Evolutionary conservation across 2,329 filamentous ascomycete genomes (phyloP).

Genomic region (Diplodia seriata): DNA sequence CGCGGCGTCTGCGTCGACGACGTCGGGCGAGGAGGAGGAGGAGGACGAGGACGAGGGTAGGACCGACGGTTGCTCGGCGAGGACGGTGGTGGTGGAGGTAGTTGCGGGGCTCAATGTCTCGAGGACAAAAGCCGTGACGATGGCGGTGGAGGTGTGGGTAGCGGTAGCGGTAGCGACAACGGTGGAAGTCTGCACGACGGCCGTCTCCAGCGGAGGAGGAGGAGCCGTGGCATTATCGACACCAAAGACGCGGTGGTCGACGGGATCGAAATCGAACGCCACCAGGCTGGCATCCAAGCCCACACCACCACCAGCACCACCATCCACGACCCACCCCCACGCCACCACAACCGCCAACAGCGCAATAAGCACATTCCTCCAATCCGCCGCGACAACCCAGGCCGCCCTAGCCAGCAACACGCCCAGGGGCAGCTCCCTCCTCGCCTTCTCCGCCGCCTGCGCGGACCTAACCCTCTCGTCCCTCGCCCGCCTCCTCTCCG

Average conservation of each 20-base stretch:
- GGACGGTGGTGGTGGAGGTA: no score
- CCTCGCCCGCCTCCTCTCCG: conserved; percentile 2
- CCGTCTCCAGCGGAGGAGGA: no score
- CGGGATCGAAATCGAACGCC: background rate
- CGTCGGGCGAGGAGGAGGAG: no score
- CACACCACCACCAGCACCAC: background rate
- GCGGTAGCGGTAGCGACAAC: background rate
- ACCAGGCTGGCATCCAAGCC: no score
- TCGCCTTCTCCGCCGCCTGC: background rate
- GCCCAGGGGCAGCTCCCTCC: conserved; percentile 53
- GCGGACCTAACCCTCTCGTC: conserved; percentile 5
- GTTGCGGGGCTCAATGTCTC: background rate
- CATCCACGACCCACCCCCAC: background rate
- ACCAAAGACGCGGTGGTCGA: background rate
- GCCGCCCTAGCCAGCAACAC: conserved; percentile 58
- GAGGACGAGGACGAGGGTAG: background rate
- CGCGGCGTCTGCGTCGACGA: background rate
- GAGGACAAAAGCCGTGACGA: conserved; percentile 3
- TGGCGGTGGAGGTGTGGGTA: background rate
- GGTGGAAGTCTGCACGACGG: conserved; percentile 39
- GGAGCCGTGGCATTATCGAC: background rate
- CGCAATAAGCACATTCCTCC: conserved; percentile 55
- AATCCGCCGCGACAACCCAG: conserved; percentile 56
- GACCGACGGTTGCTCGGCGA: background rate
- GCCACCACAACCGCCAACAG: background rate